phyloP scores from a whole-genome alignment of 805 yeast species.

The Clavispora santaluciae region DNA sequence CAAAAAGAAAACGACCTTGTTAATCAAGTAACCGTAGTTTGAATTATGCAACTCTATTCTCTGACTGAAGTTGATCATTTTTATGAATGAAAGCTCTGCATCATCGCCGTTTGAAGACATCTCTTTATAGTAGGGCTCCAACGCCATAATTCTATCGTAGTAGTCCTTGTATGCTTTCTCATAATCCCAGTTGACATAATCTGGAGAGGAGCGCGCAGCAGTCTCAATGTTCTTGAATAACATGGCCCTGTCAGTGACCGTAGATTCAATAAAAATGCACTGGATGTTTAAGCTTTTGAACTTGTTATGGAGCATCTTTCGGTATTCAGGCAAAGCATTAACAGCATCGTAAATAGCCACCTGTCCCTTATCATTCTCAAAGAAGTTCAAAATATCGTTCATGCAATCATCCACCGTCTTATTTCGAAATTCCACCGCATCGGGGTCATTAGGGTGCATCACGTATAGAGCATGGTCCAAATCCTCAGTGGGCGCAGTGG shows the following conservation, averaged over 20 bases:
- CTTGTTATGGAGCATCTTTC: conserved; percentile 52
- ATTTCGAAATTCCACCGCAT: conserved; percentile 41
- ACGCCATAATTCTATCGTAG: conserved; percentile 60
- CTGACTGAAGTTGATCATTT: conserved; percentile 88
- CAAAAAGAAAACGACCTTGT: conserved; percentile 85
- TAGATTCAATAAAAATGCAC: conserved; percentile 81
- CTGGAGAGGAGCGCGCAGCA: conserved; percentile 85
- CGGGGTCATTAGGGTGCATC: conserved; percentile 37
- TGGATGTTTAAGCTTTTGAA: conserved; percentile 61
- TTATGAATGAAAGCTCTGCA: conserved; percentile 59
- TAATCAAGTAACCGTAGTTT: conserved; percentile 81
- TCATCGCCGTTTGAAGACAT: conserved; percentile 50
- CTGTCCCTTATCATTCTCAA: conserved; percentile 77
- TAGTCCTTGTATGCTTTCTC: conserved; percentile 74
- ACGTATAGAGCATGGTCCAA: conserved; percentile 67
- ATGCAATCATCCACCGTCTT: conserved; percentile 60
- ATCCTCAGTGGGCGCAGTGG: conserved; percentile 37
- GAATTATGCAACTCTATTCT: conserved; percentile 73
- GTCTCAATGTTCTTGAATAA: conserved; percentile 67
- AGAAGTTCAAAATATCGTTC: conserved; percentile 64
- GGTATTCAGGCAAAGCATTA: conserved; percentile 69
- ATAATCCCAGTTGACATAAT: conserved; percentile 72
- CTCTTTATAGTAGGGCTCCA: conserved; percentile 69
- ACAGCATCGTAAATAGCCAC: conserved; percentile 96
- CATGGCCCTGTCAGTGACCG: conserved; percentile 67